Evolutionary conservation across 345 rosid genomes (phyloP).

Genomic region (Arabidopsis arenosa): DNA sequence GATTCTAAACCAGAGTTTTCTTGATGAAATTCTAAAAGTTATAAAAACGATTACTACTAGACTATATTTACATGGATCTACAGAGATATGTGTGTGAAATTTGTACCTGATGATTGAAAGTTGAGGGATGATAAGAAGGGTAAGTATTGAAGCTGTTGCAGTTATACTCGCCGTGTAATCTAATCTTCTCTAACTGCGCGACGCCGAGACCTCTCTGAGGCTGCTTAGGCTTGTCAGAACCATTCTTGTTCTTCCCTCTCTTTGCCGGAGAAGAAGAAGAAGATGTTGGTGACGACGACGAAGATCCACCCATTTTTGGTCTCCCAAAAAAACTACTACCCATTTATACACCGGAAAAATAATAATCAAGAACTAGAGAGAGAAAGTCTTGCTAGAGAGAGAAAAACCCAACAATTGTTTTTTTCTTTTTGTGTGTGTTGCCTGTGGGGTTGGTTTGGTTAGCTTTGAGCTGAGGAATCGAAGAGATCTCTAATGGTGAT

Average conservation of each 20-base stretch:
- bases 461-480: constrained; percentile 47
- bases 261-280: constrained; percentile 59
- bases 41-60: constrained; percentile 4
- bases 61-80: constrained; percentile 14
- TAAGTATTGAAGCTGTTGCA: constrained; percentile 43
- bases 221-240: constrained; percentile 82
- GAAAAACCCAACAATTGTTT: constrained; percentile 27
- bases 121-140: constrained; percentile 56
- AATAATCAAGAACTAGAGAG: constrained; percentile 35
- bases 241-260: constrained; percentile 76
- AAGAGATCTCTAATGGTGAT: constrained; percentile 56
- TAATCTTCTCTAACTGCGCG: constrained; percentile 92
- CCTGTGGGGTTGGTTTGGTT: constrained; percentile 36
- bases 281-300: constrained; percentile 37
- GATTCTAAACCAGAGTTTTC: constrained; percentile 4
- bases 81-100: not conserved
- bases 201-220: constrained; percentile 99
- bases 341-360: constrained; percentile 45
- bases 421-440: constrained; percentile 8
- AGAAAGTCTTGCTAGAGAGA: constrained; percentile 37
- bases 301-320: constrained; percentile 58
- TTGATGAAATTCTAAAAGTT: not conserved
- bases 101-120: constrained; percentile 69
- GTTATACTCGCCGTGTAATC: constrained; percentile 66
- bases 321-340: constrained; percentile 78